These are phyloP conservation scores for Lasiodiplodia sp. DNA, from an alignment of 2,329 filamentous ascomycete species.

Conservation along the genomic window DNA sequence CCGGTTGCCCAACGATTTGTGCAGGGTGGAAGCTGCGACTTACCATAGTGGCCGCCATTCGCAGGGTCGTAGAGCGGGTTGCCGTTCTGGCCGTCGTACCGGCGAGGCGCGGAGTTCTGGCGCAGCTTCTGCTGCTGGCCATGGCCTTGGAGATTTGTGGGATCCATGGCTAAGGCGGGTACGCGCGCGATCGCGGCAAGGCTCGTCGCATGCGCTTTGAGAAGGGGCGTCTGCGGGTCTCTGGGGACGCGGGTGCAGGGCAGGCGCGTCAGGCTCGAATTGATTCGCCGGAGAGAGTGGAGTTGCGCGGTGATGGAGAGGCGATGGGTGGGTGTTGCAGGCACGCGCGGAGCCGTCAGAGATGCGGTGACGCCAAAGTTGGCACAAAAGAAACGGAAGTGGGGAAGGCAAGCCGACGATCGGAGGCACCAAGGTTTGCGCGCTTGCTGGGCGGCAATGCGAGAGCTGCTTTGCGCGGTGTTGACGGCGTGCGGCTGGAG, in stretches of 20 bases:
- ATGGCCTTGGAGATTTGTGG: conserved; percentile 45
- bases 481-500: not conserved
- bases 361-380: conserved; percentile 30
- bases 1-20: conserved; percentile 15
- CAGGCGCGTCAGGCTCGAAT: conserved; percentile 19
- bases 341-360: conserved; percentile 28
- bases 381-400: conserved; percentile 27
- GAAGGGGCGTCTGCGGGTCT: conserved; percentile 20
- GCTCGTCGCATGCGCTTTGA: conserved; percentile 34
- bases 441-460: not conserved
- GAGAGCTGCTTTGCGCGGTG: not conserved
- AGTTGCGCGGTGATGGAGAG: conserved; percentile 44
- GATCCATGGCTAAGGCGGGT: conserved; percentile 47
- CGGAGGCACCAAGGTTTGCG: conserved; percentile 12
- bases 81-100: conserved; percentile 59
- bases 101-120: conserved; percentile 46
- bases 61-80: conserved; percentile 55
- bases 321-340: conserved; percentile 38
- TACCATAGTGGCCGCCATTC: conserved; percentile 60
- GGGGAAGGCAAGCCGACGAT: conserved; percentile 29
- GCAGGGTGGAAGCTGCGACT: conserved; percentile 33
- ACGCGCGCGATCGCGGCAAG: conserved; percentile 35
- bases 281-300: conserved; percentile 31
- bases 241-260: conserved; percentile 20
- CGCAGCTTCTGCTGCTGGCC: conserved; percentile 47